Evolutionary conservation across 1,284 basidiomycete genomes (phyloP).

Genomic region (Lentinula novae-zelandiae): DNA sequence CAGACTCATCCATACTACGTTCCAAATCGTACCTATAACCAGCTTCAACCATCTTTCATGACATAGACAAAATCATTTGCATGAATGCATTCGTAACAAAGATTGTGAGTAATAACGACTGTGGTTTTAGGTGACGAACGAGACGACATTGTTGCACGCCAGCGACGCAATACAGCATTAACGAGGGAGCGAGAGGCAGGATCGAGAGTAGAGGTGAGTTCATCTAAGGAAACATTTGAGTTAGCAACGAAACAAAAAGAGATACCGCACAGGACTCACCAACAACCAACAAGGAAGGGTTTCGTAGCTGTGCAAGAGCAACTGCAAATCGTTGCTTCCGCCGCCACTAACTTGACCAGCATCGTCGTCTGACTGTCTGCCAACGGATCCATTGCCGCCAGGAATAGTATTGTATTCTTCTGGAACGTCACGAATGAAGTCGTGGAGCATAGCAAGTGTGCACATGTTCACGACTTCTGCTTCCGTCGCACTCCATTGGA

Average conservation of each 20-base stretch:
- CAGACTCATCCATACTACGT: constrained; percentile 31
- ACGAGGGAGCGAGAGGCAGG: constrained; percentile 84
- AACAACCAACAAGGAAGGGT: constrained; percentile 91
- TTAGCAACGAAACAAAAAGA: constrained; percentile 3
- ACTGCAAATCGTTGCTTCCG: constrained; percentile 89
- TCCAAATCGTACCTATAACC: too few species aligned
- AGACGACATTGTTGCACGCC: constrained; percentile 57
- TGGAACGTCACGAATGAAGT: constrained; percentile 81
- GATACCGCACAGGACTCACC: constrained; percentile 48
- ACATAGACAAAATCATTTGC: constrained; percentile 88
- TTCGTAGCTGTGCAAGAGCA: constrained; percentile 82
- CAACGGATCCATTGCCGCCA: constrained; percentile 2
- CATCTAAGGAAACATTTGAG: constrained; percentile 53
- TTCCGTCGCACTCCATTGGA: constrained; percentile 47
- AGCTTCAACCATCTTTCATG: constrained; percentile 63
- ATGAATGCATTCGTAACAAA: constrained; percentile 47
- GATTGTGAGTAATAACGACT: constrained; percentile 95
- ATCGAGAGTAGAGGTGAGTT: constrained; percentile 95
- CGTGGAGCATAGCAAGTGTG: constrained; percentile 80
- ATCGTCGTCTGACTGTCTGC: constrained; percentile 11
- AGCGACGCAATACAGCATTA: constrained; percentile 82
- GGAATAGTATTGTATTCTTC: constrained; percentile 81
- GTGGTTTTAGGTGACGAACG: constrained; percentile 61
- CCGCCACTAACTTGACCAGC: constrained; percentile 86
- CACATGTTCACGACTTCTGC: constrained; percentile 81